Percentiles rank a stretch among this genome's conserved stretches.
Conservation (phyloP, 73 alveolate genomes). For the Paramecium caudatum region DNA sequence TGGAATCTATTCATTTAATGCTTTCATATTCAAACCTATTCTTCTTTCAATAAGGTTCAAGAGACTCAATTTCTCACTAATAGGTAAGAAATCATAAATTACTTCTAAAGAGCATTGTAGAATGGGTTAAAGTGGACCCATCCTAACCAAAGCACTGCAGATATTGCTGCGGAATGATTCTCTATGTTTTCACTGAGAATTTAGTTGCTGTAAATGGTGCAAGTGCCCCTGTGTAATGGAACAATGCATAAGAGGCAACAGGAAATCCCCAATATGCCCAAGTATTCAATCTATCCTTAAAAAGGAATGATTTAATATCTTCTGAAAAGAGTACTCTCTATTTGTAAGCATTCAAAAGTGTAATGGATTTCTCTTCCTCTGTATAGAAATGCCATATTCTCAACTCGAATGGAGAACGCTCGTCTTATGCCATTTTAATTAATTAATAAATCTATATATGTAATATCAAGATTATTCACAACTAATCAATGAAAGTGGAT, state of each 20-base stretch:
- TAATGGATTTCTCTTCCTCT: slow-evolving; percentile 71
- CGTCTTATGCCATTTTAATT: slow-evolving; percentile 8
- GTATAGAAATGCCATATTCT: slow-evolving; percentile 72
- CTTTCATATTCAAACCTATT: slow-evolving; percentile 68
- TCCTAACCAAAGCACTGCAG: slow-evolving; percentile 18
- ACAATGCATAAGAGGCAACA: slow-evolving; percentile 16
- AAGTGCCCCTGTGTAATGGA: slow-evolving; percentile 41
- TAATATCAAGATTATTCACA: background rate
- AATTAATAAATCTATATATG: background rate
- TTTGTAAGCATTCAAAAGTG: slow-evolving; percentile 61
- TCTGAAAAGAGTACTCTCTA: slow-evolving; percentile 52
- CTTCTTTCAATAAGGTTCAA: slow-evolving; percentile 64
- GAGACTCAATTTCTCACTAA: slow-evolving; percentile 70
- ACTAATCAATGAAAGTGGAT: background rate
- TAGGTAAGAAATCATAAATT: too few relatives aligned
- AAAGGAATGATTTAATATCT: slow-evolving; percentile 44
- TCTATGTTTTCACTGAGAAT: slow-evolving; percentile 11
- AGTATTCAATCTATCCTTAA: slow-evolving; percentile 61
- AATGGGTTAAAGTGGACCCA: background rate
- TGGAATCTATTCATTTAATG: slow-evolving; percentile 61
- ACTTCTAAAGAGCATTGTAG: slow-evolving; percentile 34
- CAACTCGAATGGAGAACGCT: slow-evolving; percentile 52
- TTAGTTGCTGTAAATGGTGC: background rate
- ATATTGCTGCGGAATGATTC: slow-evolving; percentile 52
- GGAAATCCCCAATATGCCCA: slow-evolving; percentile 68